Evolutionary conservation across 495 filamentous ascomycete species (phyloP).

Genomic region (Stereocaulon alpinum): DNA sequence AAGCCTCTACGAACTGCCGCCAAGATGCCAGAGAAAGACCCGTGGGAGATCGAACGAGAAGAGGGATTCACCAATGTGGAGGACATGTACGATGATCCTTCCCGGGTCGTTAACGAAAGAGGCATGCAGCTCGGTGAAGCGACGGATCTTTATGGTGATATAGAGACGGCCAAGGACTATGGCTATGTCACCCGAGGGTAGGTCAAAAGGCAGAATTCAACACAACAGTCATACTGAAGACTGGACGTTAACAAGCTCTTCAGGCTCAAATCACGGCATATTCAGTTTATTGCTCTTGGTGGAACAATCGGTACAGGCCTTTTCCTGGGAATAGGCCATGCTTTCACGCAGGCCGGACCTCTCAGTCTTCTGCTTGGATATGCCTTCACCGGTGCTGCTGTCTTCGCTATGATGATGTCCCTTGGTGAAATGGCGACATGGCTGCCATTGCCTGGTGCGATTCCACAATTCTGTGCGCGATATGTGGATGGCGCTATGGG

Average conservation of each 20-base stretch:
- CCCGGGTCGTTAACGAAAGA: constrained; percentile 17
- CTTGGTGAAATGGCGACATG: constrained; percentile 65
- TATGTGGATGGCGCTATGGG: constrained; percentile 65
- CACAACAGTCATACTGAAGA: too few species aligned
- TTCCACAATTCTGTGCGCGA: constrained; percentile 63
- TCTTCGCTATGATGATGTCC: constrained; percentile 50
- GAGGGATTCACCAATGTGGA: background rate
- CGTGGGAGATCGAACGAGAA: constrained; percentile 1
- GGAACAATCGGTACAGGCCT: constrained; percentile 69
- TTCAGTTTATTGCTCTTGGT: constrained; percentile 48
- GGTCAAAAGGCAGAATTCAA: constrained; percentile 7
- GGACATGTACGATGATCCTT: constrained; percentile 10
- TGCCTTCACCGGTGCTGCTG: constrained; percentile 53
- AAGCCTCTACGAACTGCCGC: background rate
- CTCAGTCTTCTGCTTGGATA: constrained; percentile 59
- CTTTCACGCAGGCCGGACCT: constrained; percentile 53
- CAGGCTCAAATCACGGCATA: constrained; percentile 39
- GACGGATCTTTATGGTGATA: constrained; percentile 33
- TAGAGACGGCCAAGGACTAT: constrained; percentile 31
- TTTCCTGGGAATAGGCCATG: constrained; percentile 59
- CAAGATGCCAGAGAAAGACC: constrained; percentile 1
- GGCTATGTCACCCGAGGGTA: constrained; percentile 34
- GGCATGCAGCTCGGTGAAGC: constrained; percentile 27
- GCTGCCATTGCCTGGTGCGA: constrained; percentile 63
- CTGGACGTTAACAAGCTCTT: background rate